Evolutionary conservation across 371 early-diverging fungal species (phyloP), one percentile per base, ranked within the genome.

Genomic region (Syncephalastrum contaminatum): DNA sequence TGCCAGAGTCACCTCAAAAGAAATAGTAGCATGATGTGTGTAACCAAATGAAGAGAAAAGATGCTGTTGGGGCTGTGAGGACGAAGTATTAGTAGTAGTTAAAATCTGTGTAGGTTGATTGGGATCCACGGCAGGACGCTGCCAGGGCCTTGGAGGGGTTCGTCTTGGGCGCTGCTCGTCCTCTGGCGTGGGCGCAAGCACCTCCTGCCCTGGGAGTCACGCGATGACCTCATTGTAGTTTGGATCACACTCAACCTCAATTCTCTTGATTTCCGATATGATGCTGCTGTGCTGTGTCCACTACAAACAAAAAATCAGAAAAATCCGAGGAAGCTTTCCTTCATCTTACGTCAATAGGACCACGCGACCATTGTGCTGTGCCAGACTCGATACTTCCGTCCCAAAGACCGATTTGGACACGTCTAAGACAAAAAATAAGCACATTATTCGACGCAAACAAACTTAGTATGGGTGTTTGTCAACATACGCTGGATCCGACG

Each of bases 391-490:
- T 60, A 36, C 72, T 72, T 21, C 82, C 82, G 56, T 85, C 82
- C 85, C 85, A 85, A 40, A 85, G 63, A 2, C 82, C 82, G 61
- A 85, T 62, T 55, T 77, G 73, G 7, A 78, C 56, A 12, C 75
- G 70, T 24, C 72, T 74, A 58, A 24, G 59, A 30, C 36, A 30
- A 30, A 25, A 6, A 30, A 30, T 30, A 30, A 12, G 10, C 36
- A 30, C 36, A 10, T 30, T 30, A 30, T 30, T 30, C 8, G 10
- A 30, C 10, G 10, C 10, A 10, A 30, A 30, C 36, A 36, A 25
- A 46, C 43, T 16, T 2, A 6, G 13, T 14, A 43, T 21, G n/a
- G n/a, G n/a, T n/a, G 43, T 24, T 18, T 18, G 39, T 51, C 18
- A 30, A 62, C 67, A 60, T 71, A 69, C 73, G 77, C 63, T 51